These are phyloP conservation scores for Apiospora saccharicola DNA, from an alignment of 2,329 filamentous ascomycete genomes.

Conservation along the genomic window DNA sequence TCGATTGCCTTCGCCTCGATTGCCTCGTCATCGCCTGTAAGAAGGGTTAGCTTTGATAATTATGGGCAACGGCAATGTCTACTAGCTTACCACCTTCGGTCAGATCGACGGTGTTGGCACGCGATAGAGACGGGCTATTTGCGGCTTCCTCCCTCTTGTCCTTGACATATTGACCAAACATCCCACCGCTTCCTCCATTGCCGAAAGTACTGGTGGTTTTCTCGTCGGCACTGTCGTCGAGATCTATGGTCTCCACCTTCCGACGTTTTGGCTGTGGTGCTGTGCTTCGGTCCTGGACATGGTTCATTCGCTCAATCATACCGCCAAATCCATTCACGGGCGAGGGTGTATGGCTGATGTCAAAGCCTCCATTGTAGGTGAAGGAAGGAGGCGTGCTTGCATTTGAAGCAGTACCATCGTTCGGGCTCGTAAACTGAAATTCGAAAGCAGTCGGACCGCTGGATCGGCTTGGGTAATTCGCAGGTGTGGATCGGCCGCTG, in stretches of 20 bases:
- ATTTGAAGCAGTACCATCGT: constrained; percentile 35
- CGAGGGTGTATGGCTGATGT: constrained; percentile 28
- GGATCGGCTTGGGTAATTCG: constrained; percentile 35
- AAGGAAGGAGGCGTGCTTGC: constrained; percentile 31
- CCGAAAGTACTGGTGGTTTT: constrained; percentile 50
- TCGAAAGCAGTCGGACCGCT: constrained; percentile 49
- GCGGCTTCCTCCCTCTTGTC: constrained; percentile 60
- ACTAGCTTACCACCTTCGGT: constrained; percentile 54
- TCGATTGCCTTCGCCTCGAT: constrained; percentile 65
- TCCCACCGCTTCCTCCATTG: constrained; percentile 58
- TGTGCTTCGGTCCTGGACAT: constrained; percentile 70
- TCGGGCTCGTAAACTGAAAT: constrained; percentile 45
- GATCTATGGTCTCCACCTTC: constrained; percentile 61
- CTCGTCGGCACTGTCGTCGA: constrained; percentile 26
- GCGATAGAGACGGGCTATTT: constrained; percentile 33
- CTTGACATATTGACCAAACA: constrained; percentile 72
- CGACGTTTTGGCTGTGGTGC: constrained; percentile 70
- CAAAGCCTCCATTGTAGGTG: constrained; percentile 23
- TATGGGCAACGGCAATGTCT: constrained; percentile 48
- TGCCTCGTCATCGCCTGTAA: constrained; percentile 51
- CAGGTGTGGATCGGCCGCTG: constrained; percentile 36
- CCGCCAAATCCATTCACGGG: constrained; percentile 55
- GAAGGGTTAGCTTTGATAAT: constrained; percentile 37
- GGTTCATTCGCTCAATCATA: constrained; percentile 80
- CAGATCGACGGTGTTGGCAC: constrained; percentile 62